Conservation (phyloP, 2,329 filamentous ascomycete genomes). For the Hypoxylon sp. region DNA sequence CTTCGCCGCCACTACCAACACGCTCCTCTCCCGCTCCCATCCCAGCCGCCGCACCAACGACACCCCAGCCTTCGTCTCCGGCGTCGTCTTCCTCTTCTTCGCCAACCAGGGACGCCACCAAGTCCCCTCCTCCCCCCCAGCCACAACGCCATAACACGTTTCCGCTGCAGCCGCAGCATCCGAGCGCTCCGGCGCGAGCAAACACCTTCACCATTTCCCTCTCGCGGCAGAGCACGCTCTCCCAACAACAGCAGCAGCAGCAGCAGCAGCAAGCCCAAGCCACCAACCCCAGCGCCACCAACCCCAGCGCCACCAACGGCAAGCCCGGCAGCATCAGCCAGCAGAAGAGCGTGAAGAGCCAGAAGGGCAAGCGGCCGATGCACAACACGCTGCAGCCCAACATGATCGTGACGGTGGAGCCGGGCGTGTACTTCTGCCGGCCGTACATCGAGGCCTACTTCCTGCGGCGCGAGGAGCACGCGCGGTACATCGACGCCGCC, state of each 20-base stretch:
- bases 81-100: slow-evolving; percentile 5
- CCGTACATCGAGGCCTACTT: slow-evolving; percentile 79
- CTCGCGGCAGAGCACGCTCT: background rate
- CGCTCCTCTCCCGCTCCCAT: slow-evolving; percentile 17
- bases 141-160: background rate
- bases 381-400: slow-evolving; percentile 61
- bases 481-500: slow-evolving; percentile 72
- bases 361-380: background rate
- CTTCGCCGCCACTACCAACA: slow-evolving; percentile 23
- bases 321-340: slow-evolving; percentile 1
- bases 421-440: slow-evolving; percentile 81
- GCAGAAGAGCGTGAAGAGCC: background rate
- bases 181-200: slow-evolving; percentile 1
- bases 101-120: background rate
- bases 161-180: background rate
- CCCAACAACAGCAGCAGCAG: too few relatives aligned
- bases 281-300: background rate
- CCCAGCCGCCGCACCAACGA: background rate
- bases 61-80: slow-evolving; percentile 10
- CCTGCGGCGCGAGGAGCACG: slow-evolving; percentile 68
- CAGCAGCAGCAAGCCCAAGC: background rate
- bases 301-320: slow-evolving; percentile 1
- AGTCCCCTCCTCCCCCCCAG: background rate
- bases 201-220: background rate
- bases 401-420: slow-evolving; percentile 84